phyloP scores from a whole-genome alignment of 768 basidiomycete species.

The Agrocybe praecox region DNA sequence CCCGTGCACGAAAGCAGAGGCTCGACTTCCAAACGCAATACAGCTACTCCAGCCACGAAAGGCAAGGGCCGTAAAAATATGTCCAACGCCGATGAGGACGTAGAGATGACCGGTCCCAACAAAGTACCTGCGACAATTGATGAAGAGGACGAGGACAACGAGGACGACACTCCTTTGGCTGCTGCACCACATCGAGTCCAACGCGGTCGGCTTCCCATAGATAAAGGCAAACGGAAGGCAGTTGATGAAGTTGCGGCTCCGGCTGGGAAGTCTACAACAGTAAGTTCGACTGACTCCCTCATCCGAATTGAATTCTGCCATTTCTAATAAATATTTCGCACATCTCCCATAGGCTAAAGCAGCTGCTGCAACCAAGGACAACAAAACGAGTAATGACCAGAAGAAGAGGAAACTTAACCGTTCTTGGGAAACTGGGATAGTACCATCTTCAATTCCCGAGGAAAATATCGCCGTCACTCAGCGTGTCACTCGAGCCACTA shows the following conservation, averaged over 20 bases:
- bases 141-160: slow-evolving; percentile 25
- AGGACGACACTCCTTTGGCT: slow-evolving; percentile 49
- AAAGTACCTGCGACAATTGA: slow-evolving; percentile 1
- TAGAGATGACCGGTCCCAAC: slow-evolving; percentile 9
- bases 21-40: background rate
- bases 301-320: too few species aligned
- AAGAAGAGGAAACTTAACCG: slow-evolving; percentile 11
- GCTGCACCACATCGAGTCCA: slow-evolving; percentile 8
- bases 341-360: background rate
- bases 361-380: background rate
- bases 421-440: slow-evolving; percentile 38
- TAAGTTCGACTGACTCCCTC: too few species aligned
- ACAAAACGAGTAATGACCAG: slow-evolving; percentile 1
- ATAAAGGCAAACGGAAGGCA: slow-evolving; percentile 24
- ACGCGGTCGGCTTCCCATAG: slow-evolving; percentile 8
- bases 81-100: slow-evolving; percentile 2
- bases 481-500: slow-evolving; percentile 1
- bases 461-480: slow-evolving; percentile 38
- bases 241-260: background rate
- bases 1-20: background rate
- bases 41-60: background rate
- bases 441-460: slow-evolving; percentile 65
- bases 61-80: background rate
- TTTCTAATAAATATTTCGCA: too few species aligned
- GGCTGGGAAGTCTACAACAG: background rate